Evolutionary conservation across 1,139 yeast species (phyloP).

Genomic region (Geotrichum carabidarum): DNA sequence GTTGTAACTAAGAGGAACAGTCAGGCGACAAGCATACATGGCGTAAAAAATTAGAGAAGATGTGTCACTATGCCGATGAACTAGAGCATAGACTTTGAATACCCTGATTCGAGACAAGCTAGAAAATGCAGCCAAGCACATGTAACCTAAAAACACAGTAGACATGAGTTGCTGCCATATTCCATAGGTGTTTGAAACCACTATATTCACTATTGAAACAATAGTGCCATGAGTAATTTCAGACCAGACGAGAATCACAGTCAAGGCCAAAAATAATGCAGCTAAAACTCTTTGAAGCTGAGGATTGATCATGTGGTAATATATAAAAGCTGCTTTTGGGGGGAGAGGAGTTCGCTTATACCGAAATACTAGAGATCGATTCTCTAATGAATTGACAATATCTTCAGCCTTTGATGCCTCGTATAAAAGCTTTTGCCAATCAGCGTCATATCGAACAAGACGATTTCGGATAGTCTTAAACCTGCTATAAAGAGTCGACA

Average conservation of each 20-base stretch:
- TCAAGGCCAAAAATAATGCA: slow-evolving; percentile 42
- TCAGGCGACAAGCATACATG: slow-evolving; percentile 73
- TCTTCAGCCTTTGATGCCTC: slow-evolving; percentile 38
- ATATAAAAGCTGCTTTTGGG: slow-evolving; percentile 40
- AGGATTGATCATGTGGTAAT: slow-evolving; percentile 47
- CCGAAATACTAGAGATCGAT: slow-evolving; percentile 30
- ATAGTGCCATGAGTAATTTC: slow-evolving; percentile 70
- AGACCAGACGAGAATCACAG: slow-evolving; percentile 60
- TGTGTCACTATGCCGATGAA: slow-evolving; percentile 61
- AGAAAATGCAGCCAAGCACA: slow-evolving; percentile 60
- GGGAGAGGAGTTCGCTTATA: slow-evolving; percentile 34
- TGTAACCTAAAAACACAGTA: slow-evolving; percentile 53
- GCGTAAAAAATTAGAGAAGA: slow-evolving; percentile 73
- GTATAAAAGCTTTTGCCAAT: slow-evolving; percentile 41
- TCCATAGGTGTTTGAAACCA: slow-evolving; percentile 39
- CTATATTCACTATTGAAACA: slow-evolving; percentile 54
- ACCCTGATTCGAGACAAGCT: slow-evolving; percentile 64
- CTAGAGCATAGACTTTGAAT: slow-evolving; percentile 73
- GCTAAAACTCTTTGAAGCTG: slow-evolving; percentile 42
- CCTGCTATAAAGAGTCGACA: slow-evolving; percentile 28
- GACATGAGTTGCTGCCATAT: slow-evolving; percentile 38
- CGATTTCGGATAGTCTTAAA: slow-evolving; percentile 30
- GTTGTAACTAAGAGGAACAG: slow-evolving; percentile 77
- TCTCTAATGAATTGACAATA: slow-evolving; percentile 26
- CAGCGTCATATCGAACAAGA: slow-evolving; percentile 37